phyloP scores from a whole-genome alignment of 2,329 filamentous ascomycete species.

The Talaromyces sp. region DNA sequence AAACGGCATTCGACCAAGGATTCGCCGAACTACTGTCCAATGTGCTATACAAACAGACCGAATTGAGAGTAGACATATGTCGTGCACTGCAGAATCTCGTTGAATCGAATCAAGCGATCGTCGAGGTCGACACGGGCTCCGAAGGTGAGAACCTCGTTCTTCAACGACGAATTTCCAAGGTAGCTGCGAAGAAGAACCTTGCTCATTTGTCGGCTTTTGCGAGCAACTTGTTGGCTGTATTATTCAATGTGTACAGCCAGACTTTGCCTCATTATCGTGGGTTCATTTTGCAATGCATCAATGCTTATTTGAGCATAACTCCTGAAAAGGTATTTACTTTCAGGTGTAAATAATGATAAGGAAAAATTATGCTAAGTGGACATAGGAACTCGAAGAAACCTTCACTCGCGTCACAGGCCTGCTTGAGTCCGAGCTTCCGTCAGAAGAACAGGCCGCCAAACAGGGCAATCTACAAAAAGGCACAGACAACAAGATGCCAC shows the following conservation, averaged over 20 bases:
- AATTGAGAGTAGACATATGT: slow-evolving; percentile 83
- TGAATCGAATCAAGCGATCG: slow-evolving; percentile 83
- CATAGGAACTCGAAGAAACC: slow-evolving; percentile 73
- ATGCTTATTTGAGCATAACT: slow-evolving; percentile 87
- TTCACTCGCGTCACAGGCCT: slow-evolving; percentile 83
- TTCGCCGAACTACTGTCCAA: slow-evolving; percentile 92
- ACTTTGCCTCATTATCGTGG: slow-evolving; percentile 89
- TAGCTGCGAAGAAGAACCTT: slow-evolving; percentile 72
- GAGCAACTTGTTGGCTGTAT: slow-evolving; percentile 84
- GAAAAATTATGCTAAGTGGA: slow-evolving; percentile 11
- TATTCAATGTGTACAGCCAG: slow-evolving; percentile 99
- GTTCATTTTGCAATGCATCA: slow-evolving; percentile 89
- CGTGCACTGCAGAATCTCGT: slow-evolving; percentile 79
- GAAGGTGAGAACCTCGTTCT: slow-evolving; percentile 69
- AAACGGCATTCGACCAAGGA: slow-evolving; percentile 71
- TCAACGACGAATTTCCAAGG: slow-evolving; percentile 73
- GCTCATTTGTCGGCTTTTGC: slow-evolving; percentile 74
- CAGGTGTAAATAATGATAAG: background rate
- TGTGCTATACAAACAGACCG: slow-evolving; percentile 85
- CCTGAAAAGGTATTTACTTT: slow-evolving; percentile 50
- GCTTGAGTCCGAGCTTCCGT: slow-evolving; percentile 67
- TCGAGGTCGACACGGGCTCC: slow-evolving; percentile 56
- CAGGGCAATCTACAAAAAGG: slow-evolving; percentile 62
- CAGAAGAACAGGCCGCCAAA: slow-evolving; percentile 60
- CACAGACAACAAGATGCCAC: slow-evolving; percentile 73